Percentiles rank a stretch among this genome's conserved stretches.
Evolutionary conservation across 2,329 filamentous ascomycete genomes (phyloP).

Genomic region (Lasiodiplodia citricola): DNA sequence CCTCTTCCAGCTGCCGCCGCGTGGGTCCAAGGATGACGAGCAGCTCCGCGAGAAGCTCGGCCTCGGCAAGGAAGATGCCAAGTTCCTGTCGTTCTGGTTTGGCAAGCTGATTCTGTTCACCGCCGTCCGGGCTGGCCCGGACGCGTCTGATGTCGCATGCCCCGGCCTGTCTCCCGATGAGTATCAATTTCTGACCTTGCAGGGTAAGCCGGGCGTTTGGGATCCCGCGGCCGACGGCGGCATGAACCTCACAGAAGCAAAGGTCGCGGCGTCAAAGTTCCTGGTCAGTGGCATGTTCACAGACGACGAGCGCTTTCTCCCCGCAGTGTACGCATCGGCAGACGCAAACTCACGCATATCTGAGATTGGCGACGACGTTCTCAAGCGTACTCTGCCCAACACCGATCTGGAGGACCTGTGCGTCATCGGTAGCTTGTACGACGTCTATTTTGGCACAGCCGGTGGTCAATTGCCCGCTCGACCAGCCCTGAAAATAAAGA

Average conservation of each 20-base stretch:
- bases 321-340: slow-evolving; percentile 81
- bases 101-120: slow-evolving; percentile 76
- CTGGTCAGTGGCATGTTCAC: slow-evolving; percentile 85
- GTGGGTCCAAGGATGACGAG: slow-evolving; percentile 79
- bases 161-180: slow-evolving; percentile 70
- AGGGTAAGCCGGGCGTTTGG: slow-evolving; percentile 73
- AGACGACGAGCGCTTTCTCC: slow-evolving; percentile 81
- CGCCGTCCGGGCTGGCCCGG: slow-evolving; percentile 39
- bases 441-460: slow-evolving; percentile 66
- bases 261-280: slow-evolving; percentile 71
- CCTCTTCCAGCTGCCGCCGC: slow-evolving; percentile 71
- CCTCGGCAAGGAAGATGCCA: slow-evolving; percentile 72
- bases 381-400: slow-evolving; percentile 75
- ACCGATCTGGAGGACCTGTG: slow-evolving; percentile 73
- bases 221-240: slow-evolving; percentile 64
- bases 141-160: slow-evolving; percentile 48
- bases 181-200: slow-evolving; percentile 69
- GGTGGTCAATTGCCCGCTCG: slow-evolving; percentile 48
- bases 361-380: slow-evolving; percentile 83
- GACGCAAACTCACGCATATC: slow-evolving; percentile 82
- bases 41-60: slow-evolving; percentile 70
- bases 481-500: slow-evolving; percentile 76
- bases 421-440: slow-evolving; percentile 70
- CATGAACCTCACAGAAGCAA: slow-evolving; percentile 71
- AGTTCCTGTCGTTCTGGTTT: slow-evolving; percentile 76